Conservation (phyloP, 106 monocot genomes). For the Allium sativum region DNA sequence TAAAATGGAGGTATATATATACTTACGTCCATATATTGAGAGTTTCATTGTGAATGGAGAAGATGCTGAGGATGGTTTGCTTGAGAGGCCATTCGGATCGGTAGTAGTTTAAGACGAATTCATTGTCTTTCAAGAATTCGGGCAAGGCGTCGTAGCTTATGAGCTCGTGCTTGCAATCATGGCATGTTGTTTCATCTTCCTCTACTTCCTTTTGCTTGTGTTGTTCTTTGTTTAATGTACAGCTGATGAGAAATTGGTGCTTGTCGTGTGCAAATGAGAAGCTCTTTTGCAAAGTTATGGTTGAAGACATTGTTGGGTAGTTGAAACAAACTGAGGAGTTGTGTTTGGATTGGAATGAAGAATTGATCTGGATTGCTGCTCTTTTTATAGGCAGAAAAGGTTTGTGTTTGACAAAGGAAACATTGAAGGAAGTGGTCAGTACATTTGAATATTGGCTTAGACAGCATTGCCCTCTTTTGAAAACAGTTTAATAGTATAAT, state of each 20-base stretch:
- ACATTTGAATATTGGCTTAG: too few species aligned
- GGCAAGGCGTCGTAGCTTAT: constrained; percentile 24
- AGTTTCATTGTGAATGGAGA: constrained; percentile 53
- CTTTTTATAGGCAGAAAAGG: not conserved
- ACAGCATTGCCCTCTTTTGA: too few species aligned
- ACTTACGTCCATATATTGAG: constrained; percentile 50
- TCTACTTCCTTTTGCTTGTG: not conserved
- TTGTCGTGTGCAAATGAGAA: not conserved
- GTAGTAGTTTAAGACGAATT: constrained; percentile 36
- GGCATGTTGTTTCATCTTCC: not conserved
- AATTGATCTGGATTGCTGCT: not conserved
- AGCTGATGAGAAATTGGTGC: not conserved
- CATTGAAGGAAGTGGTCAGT: too few species aligned
- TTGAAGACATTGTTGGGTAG: not conserved
- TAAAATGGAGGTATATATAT: not conserved
- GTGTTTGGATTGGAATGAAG: not conserved
- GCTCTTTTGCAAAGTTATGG: not conserved
- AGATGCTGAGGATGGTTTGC: constrained; percentile 38
- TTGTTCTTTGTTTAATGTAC: not conserved
- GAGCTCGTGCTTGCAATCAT: constrained; percentile 10
- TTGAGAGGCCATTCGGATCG: constrained; percentile 39
- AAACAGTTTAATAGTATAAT: too few species aligned
- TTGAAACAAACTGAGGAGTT: not conserved
- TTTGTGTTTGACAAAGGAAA: too few species aligned
- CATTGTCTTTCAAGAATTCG: constrained; percentile 34